Conservation (phyloP, 257 asterid genomes). For the Cynanchum wilfordii region DNA sequence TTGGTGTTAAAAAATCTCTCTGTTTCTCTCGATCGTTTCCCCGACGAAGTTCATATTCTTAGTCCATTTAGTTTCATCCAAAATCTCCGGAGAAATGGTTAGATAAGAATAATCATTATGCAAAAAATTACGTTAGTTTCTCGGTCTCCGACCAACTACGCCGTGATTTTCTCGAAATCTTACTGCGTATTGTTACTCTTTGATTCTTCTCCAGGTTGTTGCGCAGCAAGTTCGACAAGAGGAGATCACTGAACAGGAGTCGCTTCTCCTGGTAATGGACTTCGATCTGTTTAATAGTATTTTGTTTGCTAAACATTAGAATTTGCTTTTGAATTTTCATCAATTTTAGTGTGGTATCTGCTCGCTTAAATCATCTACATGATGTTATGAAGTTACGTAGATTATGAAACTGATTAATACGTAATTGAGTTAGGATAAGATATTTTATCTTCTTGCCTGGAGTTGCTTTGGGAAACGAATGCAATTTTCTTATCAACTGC, state of each 20-base stretch:
- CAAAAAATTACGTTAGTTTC: not conserved
- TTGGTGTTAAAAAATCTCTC: not conserved
- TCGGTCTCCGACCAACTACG: not conserved
- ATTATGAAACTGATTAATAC: not conserved
- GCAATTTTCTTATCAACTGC: not conserved
- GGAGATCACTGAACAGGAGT: conserved; percentile 95
- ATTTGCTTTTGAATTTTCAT: not conserved
- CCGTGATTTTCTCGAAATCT: conserved; percentile 7
- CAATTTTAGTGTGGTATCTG: not conserved
- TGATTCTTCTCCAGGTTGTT: conserved; percentile 58
- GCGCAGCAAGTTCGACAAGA: conserved; percentile 82
- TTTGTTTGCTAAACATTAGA: not conserved
- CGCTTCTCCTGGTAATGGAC: conserved; percentile 63
- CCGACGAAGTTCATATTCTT: not conserved
- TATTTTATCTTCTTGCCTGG: not conserved
- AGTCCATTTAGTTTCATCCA: not conserved
- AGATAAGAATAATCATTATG: conserved; percentile 17
- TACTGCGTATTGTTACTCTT: not conserved
- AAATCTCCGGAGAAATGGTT: conserved; percentile 34
- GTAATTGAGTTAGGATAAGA: not conserved
- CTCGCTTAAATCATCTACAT: not conserved
- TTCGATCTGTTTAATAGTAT: not conserved
- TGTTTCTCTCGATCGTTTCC: conserved; percentile 12
- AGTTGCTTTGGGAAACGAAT: not conserved
- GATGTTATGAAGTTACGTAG: not conserved